phyloP scores from a whole-genome alignment of 257 asterid species.

The Verbascum thapsus region DNA sequence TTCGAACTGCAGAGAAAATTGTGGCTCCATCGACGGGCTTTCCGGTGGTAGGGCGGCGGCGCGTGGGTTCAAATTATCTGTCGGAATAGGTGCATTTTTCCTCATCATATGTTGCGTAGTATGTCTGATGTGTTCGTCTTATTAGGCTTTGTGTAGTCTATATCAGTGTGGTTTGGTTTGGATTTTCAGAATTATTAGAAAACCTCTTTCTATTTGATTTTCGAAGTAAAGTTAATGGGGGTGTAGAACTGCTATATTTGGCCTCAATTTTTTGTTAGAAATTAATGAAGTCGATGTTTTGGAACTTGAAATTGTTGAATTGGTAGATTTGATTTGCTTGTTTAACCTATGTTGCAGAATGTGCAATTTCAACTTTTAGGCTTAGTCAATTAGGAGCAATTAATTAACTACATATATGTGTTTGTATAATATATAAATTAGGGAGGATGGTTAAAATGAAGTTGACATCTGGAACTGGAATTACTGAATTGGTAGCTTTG shows the following conservation, averaged over 20 bases:
- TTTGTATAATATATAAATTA: too few species aligned
- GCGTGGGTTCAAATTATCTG: background rate
- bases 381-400: background rate
- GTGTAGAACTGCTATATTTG: background rate
- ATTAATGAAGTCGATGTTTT: constrained; percentile 2
- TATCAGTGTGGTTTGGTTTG: background rate
- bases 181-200: background rate
- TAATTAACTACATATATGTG: background rate
- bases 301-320: background rate
- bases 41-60: constrained; percentile 2
- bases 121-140: background rate
- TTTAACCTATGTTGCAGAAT: constrained; percentile 5
- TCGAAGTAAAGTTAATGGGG: background rate
- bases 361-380: constrained; percentile 10
- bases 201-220: background rate
- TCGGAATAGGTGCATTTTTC: constrained; percentile 26
- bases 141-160: background rate
- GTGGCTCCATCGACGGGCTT: constrained; percentile 21
- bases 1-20: background rate
- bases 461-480: background rate
- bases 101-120: too few species aligned
- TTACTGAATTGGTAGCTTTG: constrained; percentile 4
- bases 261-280: too few species aligned
- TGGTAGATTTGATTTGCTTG: background rate
- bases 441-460: too few species aligned